phyloP scores from a whole-genome alignment of 768 basidiomycete species.

The Leucocoprinus birnbaumii region DNA sequence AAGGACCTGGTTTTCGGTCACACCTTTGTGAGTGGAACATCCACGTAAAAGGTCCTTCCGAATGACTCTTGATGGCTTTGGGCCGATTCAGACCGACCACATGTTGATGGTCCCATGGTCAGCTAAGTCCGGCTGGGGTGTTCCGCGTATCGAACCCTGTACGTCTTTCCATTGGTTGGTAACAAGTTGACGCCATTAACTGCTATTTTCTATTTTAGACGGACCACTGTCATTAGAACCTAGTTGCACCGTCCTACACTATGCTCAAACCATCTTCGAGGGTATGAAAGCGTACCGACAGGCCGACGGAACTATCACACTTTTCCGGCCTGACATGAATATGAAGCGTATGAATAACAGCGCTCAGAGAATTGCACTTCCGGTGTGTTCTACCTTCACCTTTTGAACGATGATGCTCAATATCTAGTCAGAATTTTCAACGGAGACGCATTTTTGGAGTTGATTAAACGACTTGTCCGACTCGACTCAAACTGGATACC shows the following conservation, averaged over 20 bases:
- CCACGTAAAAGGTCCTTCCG: conserved; percentile 1
- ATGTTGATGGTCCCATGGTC: conserved; percentile 84
- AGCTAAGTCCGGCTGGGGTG: conserved; percentile 71
- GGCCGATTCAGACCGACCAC: conserved; percentile 63
- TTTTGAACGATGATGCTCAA: neutral
- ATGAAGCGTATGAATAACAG: conserved; percentile 94
- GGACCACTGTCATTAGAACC: conserved; percentile 74
- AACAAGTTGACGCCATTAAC: neutral
- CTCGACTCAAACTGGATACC: conserved; percentile 93
- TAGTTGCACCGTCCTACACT: conserved; percentile 82
- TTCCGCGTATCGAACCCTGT: conserved; percentile 84
- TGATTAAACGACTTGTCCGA: conserved; percentile 84
- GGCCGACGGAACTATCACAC: conserved; percentile 63
- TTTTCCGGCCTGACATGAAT: conserved; percentile 97
- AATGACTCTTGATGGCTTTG: conserved; percentile 9
- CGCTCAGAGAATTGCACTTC: conserved; percentile 74
- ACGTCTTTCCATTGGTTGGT: conserved; percentile 27
- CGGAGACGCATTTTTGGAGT: conserved; percentile 65
- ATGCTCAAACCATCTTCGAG: conserved; percentile 90
- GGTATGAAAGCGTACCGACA: conserved; percentile 93
- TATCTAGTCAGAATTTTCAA: conserved; percentile 60
- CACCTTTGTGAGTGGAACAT: conserved; percentile 60
- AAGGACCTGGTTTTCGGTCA: conserved; percentile 79
- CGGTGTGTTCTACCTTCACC: conserved; percentile 41
- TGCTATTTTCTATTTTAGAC: conserved; percentile 38